phyloP scores from a whole-genome alignment of 805 yeast genomes.

The Starmera quercuum region DNA sequence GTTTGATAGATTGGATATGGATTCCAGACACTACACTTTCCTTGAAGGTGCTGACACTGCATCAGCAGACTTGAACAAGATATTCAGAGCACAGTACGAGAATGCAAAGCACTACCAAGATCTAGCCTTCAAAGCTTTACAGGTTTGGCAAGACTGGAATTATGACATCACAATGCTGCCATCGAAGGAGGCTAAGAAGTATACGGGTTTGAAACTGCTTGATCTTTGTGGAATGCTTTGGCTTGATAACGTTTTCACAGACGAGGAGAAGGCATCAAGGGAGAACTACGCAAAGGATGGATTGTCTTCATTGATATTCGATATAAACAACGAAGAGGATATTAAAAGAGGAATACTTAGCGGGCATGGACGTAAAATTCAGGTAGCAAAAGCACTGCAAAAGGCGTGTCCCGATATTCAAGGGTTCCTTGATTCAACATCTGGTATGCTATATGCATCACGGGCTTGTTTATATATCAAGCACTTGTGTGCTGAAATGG shows the following conservation, averaged over 20 bases:
- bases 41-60: conserved; percentile 34
- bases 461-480: conserved; percentile 24
- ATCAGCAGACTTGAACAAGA: conserved; percentile 32
- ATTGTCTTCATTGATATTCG: conserved; percentile 19
- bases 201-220: conserved; percentile 1
- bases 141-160: conserved; percentile 2
- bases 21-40: conserved; percentile 19
- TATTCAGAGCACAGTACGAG: conserved; percentile 30
- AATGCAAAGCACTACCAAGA: conserved; percentile 26
- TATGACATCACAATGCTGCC: background rate
- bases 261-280: background rate
- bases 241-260: conserved; percentile 2
- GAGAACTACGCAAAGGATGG: conserved; percentile 14
- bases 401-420: conserved; percentile 7
- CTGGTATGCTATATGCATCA: conserved; percentile 28
- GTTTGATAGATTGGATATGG: conserved; percentile 27
- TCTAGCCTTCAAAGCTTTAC: conserved; percentile 14
- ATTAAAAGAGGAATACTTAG: conserved; percentile 22
- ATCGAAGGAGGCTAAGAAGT: background rate
- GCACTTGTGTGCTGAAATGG: conserved; percentile 18
- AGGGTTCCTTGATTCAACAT: conserved; percentile 22
- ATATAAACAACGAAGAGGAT: conserved; percentile 22
- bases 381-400: conserved; percentile 12
- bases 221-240: conserved; percentile 3
- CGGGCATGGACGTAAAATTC: conserved; percentile 21